Conservation (phyloP, 2,329 filamentous ascomycete genomes). For the Cladosporium sp. region DNA sequence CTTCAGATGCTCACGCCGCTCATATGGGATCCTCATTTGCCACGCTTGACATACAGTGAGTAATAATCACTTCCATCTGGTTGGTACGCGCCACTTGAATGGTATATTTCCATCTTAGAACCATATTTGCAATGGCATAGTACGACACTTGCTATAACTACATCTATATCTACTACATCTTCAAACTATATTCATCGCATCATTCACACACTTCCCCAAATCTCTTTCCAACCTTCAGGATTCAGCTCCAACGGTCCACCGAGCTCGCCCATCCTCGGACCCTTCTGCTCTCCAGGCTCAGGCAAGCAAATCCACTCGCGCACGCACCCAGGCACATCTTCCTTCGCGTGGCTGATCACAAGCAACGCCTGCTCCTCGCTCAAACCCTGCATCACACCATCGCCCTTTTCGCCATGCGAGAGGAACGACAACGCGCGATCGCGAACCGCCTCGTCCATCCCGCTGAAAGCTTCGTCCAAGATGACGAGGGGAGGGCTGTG, state of each 20-base stretch:
- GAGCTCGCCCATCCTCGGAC: slow-evolving; percentile 62
- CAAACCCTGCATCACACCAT: slow-evolving; percentile 58
- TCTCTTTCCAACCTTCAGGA: slow-evolving; percentile 26
- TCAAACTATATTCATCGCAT: not conserved
- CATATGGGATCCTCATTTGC: too few relatives aligned
- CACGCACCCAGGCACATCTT: slow-evolving; percentile 82
- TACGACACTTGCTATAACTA: too few relatives aligned
- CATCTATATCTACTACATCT: not conserved
- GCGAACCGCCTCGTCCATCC: slow-evolving; percentile 57
- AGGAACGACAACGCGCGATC: slow-evolving; percentile 85
- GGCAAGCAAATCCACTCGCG: slow-evolving; percentile 84
- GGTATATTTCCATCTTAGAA: too few relatives aligned
- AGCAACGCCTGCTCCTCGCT: slow-evolving; percentile 71
- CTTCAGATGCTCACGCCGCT: too few relatives aligned
- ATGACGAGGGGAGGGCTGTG: slow-evolving; percentile 46
- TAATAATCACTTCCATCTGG: too few relatives aligned
- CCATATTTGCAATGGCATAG: too few relatives aligned
- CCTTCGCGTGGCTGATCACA: slow-evolving; percentile 86
- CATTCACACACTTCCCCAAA: slow-evolving; percentile 22
- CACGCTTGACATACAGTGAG: too few relatives aligned
- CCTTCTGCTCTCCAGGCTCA: slow-evolving; percentile 60
- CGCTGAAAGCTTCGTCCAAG: slow-evolving; percentile 49
- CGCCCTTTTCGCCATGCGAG: slow-evolving; percentile 41
- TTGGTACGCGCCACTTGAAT: too few relatives aligned
- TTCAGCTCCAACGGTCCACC: slow-evolving; percentile 32